Base-by-base conservation (phyloP, 208 protist genomes). In the Crithidia fasciculata region DNA sequence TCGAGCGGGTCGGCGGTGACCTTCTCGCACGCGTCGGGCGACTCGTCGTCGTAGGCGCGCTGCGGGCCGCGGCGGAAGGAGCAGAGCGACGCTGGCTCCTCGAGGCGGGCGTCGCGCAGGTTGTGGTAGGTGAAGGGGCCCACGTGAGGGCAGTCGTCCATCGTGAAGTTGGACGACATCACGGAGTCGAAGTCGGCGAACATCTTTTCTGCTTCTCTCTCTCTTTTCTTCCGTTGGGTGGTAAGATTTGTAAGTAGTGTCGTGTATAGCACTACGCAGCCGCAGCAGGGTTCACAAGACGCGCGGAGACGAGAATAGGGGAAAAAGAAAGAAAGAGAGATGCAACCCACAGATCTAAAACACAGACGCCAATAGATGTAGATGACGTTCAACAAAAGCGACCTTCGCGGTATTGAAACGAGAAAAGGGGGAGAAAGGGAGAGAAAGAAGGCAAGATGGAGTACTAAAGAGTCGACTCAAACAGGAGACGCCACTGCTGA, bases 111-210 rank as follows among this genome's bases (percentile, higher is more conserved):
- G 53, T 80, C 74, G 16, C 74, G 56, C 60, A 86, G 56, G 68
- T 93, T 90, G 79, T 94, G 89, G 78, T 88, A 94, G 18, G 91
- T 94, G 76, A 96, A 96, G 36, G 91, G 91, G 6, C 91, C 91
- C 36, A 96, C 72, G 39, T 73, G 85, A 2, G 91, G 89, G 76
- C 88, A 94, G 77, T 93, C 82, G 47, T 90, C 82, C 69, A 96
- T 72, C 49, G 72, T 72, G 69, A 96, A 96, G 78, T 89, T 87
- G 70, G 87, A 92, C 56, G 76, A 78, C 81, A 89, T 81, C 37
- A 95, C 77, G 43, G 76, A 72, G 56, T 95, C 88, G 58, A 86
- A 95, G 68, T 91, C 85, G 28, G 76, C 66, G 61, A 86, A 86
- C 88, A 95, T 93, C 19, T 18, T 57, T 56, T 71, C 41, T 74